A percentile compares a stretch with the other conserved stretches of the same genome.
Evolutionary conservation across 2,329 filamentous ascomycete genomes (phyloP).

Genomic region (Cladophialophora psammophila): DNA sequence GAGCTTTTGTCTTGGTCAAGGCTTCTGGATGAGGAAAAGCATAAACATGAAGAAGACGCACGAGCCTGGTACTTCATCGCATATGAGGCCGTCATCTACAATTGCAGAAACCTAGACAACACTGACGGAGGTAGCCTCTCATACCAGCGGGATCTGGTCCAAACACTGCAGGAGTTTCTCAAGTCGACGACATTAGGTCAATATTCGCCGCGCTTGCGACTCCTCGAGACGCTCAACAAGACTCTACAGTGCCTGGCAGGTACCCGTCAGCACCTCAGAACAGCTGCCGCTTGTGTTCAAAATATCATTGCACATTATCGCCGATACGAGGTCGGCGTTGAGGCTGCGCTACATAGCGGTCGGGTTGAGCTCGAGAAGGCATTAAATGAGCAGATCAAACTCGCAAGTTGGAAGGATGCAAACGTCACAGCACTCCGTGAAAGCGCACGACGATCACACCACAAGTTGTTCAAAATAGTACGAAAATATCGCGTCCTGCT

Average conservation of each 20-base stretch:
- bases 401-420: conserved; percentile 98
- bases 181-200: conserved; percentile 81
- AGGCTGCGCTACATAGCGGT: conserved; percentile 71
- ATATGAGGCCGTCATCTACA: conserved; percentile 85
- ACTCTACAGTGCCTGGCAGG: conserved; percentile 69
- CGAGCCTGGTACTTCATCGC: conserved; percentile 96
- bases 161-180: conserved; percentile 81
- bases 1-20: conserved; percentile 92
- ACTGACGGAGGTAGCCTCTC: conserved; percentile 64
- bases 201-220: conserved; percentile 72
- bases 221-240: conserved; percentile 68
- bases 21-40: conserved; percentile 82
- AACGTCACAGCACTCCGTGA: conserved; percentile 90
- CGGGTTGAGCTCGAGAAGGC: conserved; percentile 82
- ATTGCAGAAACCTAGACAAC: conserved; percentile 71
- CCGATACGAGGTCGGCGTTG: conserved; percentile 72
- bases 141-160: conserved; percentile 66
- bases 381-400: conserved; percentile 88
- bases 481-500: conserved; percentile 86
- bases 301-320: conserved; percentile 81
- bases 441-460: conserved; percentile 87
- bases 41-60: conserved; percentile 77
- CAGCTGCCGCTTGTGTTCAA: conserved; percentile 69
- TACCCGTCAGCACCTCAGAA: conserved; percentile 65
- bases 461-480: conserved; percentile 89